Base-by-base conservation (phyloP, 108 stramenopile species). In the Fragilariopsis cylindrus region DNA sequence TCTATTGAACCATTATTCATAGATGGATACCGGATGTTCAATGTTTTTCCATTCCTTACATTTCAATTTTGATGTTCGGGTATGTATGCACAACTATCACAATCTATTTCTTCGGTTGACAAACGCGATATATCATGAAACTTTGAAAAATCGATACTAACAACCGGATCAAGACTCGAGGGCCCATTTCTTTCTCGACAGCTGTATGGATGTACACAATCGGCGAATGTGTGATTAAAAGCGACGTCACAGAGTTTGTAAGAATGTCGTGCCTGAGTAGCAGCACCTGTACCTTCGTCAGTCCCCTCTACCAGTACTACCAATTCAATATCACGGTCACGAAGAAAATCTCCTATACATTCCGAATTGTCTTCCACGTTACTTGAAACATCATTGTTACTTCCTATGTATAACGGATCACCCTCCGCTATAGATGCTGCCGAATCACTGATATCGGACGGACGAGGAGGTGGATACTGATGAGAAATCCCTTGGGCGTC, bases 251-350 rank as follows among this genome's bases (percentile, higher is more conserved):
- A 53, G 6, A 54, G 16, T 30, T 76, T 81, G 81, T 98, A 99
- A 1, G 95, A 96, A 80, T 99, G 97, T 3, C 97, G 86, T 9
- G 97, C 92, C 74, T 99, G 98, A 11, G 91, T 73, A 21, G 91
- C 81, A 69, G 89, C 82, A 7, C 96, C 94, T 3, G 98, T 98
- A 30, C 92, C 74, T 69, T 91, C 92, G 73, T 96, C 97, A 30
- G 87, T 94, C 42, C 98, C 98, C 76, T 99, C 98, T n/a, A 98
- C 89, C 56, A 96, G 83, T 6, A 96, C 94, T 9, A 99, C 90
- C 69, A 99, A 79, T 80, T 99, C 98, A 7, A 92, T 81, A 21
- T 94, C 85, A 39, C 97, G 81, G 70, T 99, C 98, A 7, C 77
- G 15, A 30, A 88, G 74, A 90, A 90, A 98, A 18, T 65, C 69